Evolutionary conservation across 1,139 yeast species (phyloP).

Genomic region (Pichia sp.): DNA sequence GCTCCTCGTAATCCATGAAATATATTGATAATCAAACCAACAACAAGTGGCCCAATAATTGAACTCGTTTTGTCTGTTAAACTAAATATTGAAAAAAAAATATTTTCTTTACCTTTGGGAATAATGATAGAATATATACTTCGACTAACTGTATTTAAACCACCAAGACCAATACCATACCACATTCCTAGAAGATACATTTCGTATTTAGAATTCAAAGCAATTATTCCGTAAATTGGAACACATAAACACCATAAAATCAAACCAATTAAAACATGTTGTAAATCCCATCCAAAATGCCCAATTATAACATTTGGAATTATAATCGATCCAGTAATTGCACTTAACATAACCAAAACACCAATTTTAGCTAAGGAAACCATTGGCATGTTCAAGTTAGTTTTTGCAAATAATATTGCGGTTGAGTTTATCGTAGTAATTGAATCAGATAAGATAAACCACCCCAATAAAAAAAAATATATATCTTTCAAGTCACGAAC

Average conservation of each 20-base stretch:
- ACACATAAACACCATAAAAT: constrained; percentile 56
- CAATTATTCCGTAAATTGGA: constrained; percentile 61
- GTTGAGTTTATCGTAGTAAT: constrained; percentile 69
- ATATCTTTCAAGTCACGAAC: constrained; percentile 56
- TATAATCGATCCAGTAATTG: constrained; percentile 53
- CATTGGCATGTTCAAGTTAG: constrained; percentile 59
- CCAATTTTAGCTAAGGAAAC: constrained; percentile 56
- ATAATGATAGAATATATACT: constrained; percentile 58
- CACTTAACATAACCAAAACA: constrained; percentile 53
- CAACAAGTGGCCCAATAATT: constrained; percentile 57
- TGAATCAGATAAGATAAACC: constrained; percentile 68
- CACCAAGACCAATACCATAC: constrained; percentile 69
- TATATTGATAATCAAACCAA: constrained; percentile 58
- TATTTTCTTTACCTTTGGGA: constrained; percentile 63
- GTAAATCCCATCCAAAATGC: constrained; percentile 36
- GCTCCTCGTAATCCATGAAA: constrained; percentile 66
- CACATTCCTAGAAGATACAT: constrained; percentile 60
- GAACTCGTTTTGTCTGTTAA: constrained; percentile 74
- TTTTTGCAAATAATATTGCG: constrained; percentile 62
- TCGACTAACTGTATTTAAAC: constrained; percentile 57
- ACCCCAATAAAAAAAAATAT: constrained; percentile 50
- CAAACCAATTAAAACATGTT: constrained; percentile 42
- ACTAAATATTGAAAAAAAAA: constrained; percentile 62
- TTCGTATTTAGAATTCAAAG: constrained; percentile 43
- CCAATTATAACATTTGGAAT: constrained; percentile 45